Evolutionary conservation across 768 basidiomycete genomes (phyloP).

Genomic region (Phylloporus arenicola): DNA sequence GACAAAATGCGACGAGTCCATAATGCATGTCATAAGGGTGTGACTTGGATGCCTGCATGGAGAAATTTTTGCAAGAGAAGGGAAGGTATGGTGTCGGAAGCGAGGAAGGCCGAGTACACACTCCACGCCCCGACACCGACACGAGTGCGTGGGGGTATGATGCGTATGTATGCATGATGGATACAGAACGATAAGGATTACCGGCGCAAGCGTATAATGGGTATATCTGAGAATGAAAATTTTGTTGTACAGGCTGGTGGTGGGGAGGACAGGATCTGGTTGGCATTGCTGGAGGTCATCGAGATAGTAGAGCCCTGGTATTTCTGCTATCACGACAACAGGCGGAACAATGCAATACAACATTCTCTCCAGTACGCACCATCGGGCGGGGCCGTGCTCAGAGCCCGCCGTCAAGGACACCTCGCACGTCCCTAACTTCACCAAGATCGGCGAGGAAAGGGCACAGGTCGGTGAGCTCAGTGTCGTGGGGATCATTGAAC

Average conservation of each 20-base stretch:
- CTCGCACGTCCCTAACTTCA: conserved; percentile 84
- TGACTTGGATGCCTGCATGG: conserved; percentile 19
- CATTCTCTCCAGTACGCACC: conserved; percentile 18
- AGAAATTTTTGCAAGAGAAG: conserved; percentile 8
- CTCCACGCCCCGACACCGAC: conserved; percentile 14
- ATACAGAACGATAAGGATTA: conserved; percentile 33
- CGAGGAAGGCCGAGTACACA: conserved; percentile 10
- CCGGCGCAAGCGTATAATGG: conserved; percentile 24
- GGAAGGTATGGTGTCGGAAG: conserved; percentile 9
- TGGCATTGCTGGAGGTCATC: conserved; percentile 8
- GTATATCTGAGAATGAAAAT: conserved; percentile 18
- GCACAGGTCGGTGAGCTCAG: conserved; percentile 91
- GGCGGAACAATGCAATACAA: conserved; percentile 25
- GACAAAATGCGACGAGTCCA: conserved; percentile 25
- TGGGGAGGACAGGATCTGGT: not conserved
- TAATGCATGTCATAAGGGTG: conserved; percentile 26
- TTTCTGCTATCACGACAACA: conserved; percentile 29
- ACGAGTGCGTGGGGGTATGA: conserved; percentile 21
- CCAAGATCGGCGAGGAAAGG: conserved; percentile 90
- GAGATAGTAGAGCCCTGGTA: conserved; percentile 21
- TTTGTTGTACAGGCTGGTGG: conserved; percentile 21
- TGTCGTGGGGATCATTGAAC: conserved; percentile 99
- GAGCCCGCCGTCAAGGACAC: conserved; percentile 82
- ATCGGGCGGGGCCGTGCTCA: conserved; percentile 31
- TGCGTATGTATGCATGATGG: conserved; percentile 27